Evolutionary conservation across 768 basidiomycete species (phyloP).

Genomic region (Boletus speciosus): DNA sequence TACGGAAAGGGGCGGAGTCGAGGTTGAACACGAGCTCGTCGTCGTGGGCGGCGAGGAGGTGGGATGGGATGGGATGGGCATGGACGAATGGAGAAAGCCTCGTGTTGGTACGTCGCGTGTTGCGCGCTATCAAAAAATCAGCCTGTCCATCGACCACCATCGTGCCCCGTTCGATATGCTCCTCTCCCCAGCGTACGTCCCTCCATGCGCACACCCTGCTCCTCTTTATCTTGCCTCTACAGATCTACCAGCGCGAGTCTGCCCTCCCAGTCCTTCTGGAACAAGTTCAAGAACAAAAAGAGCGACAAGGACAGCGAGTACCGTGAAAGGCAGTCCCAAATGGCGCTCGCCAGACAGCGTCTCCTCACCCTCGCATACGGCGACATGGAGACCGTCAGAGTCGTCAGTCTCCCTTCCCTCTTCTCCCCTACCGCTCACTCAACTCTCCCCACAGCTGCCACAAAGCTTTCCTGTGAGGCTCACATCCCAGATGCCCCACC

Average conservation of each 20-base stretch:
- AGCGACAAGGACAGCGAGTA: constrained; percentile 59
- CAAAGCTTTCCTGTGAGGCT: constrained; percentile 56
- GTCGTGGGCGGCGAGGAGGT: constrained; percentile 1
- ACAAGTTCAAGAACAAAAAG: constrained; percentile 67
- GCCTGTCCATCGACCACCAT: constrained; percentile 22
- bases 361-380: constrained; percentile 78
- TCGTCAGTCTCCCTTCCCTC: constrained; percentile 36
- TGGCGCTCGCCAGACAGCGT: constrained; percentile 71
- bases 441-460: constrained; percentile 51
- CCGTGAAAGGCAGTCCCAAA: constrained; percentile 50
- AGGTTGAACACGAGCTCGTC: neutral
- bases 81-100: constrained; percentile 33
- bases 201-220: constrained; percentile 19
- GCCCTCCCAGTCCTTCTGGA: constrained; percentile 48
- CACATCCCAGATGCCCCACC: neutral
- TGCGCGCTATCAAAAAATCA: constrained; percentile 33
- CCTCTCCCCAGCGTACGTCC: constrained; percentile 72
- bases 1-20: neutral
- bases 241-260: constrained; percentile 69
- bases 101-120: constrained; percentile 47
- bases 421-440: neutral
- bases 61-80: neutral
- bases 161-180: constrained; percentile 51
- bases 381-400: constrained; percentile 83
- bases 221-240: constrained; percentile 35